Percentiles rank a stretch among this genome's conserved stretches.
Conservation (phyloP, 2,329 filamentous ascomycete genomes). For the Triangularia verruculosa region DNA sequence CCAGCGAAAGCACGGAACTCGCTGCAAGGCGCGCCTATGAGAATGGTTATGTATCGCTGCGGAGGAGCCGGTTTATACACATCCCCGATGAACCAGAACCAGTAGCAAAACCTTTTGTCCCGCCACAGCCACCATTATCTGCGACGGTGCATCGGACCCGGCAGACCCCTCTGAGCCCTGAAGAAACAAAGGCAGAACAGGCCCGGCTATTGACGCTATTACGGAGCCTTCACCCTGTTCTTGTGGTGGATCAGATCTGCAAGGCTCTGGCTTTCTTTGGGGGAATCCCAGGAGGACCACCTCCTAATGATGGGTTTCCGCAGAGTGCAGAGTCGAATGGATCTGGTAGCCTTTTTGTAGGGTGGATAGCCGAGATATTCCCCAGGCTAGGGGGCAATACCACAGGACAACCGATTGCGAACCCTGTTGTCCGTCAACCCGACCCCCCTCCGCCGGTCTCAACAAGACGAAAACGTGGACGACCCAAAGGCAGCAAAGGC, state of each 20-base stretch:
- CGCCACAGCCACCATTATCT: constrained; percentile 11
- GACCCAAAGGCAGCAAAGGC: constrained; percentile 56
- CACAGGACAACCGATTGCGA: constrained; percentile 25
- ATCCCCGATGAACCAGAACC: constrained; percentile 28
- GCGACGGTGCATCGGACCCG: constrained; percentile 12
- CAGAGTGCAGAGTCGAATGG: constrained; percentile 56
- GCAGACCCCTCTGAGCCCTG: constrained; percentile 35
- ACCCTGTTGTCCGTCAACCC: constrained; percentile 24
- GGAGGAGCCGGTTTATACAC: constrained; percentile 40
- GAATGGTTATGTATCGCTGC: constrained; percentile 51
- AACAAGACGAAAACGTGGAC: constrained; percentile 43
- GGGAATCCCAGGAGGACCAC: constrained; percentile 53
- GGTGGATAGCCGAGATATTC: constrained; percentile 63
- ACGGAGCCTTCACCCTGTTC: constrained; percentile 51
- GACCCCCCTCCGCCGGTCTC: constrained; percentile 16
- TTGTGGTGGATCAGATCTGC: constrained; percentile 61
- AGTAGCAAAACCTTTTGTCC: constrained; percentile 20
- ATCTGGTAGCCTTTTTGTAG: constrained; percentile 55
- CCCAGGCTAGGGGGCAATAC: constrained; percentile 39
- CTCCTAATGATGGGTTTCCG: constrained; percentile 52
- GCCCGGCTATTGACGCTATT: constrained; percentile 57
- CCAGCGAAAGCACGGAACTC: constrained; percentile 59
- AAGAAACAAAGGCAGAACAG: constrained; percentile 58
- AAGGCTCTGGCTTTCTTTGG: constrained; percentile 63
- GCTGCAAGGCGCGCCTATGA: constrained; percentile 56